Evolutionary conservation across 805 yeast genomes (phyloP).

Genomic region (Wickerhamiella alocasiicola): DNA sequence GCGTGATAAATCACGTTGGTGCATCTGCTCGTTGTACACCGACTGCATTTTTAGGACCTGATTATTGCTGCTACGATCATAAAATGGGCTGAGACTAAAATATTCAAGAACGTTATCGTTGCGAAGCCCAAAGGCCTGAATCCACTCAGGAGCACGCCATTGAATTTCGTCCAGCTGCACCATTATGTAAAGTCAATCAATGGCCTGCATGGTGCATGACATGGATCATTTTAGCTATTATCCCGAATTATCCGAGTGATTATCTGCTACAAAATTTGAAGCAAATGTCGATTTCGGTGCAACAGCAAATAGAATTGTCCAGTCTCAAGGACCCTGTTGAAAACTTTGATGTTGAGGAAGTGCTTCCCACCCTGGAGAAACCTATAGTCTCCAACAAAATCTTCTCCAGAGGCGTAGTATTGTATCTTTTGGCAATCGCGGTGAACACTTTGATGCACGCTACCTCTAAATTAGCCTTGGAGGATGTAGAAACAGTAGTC

Average conservation of each 20-base stretch:
- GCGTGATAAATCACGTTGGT: conserved; percentile 33
- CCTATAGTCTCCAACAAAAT: background rate
- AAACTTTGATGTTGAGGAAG: too few relatives aligned
- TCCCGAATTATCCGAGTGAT: too few relatives aligned
- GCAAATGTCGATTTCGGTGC: too few relatives aligned
- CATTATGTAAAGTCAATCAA: too few relatives aligned
- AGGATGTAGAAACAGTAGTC: conserved; percentile 11
- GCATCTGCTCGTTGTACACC: conserved; percentile 53
- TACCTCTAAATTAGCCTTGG: conserved; percentile 17
- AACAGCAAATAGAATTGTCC: too few relatives aligned
- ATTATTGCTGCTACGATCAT: conserved; percentile 85
- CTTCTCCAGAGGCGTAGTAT: conserved; percentile 8
- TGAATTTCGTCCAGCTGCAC: conserved; percentile 67
- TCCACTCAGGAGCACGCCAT: conserved; percentile 98
- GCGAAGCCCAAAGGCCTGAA: conserved; percentile 58
- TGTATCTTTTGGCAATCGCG: conserved; percentile 17
- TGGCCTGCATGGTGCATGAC: too few relatives aligned
- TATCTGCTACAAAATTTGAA: too few relatives aligned
- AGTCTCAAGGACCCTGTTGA: too few relatives aligned
- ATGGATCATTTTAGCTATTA: too few relatives aligned
- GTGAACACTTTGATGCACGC: conserved; percentile 20
- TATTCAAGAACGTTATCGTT: conserved; percentile 88
- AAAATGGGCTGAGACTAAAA: conserved; percentile 88
- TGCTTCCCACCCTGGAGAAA: too few relatives aligned
- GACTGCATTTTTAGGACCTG: conserved; percentile 93